Evolutionary conservation across 2,329 filamentous ascomycete species (phyloP).

Genomic region (Cercospora nicotianae): DNA sequence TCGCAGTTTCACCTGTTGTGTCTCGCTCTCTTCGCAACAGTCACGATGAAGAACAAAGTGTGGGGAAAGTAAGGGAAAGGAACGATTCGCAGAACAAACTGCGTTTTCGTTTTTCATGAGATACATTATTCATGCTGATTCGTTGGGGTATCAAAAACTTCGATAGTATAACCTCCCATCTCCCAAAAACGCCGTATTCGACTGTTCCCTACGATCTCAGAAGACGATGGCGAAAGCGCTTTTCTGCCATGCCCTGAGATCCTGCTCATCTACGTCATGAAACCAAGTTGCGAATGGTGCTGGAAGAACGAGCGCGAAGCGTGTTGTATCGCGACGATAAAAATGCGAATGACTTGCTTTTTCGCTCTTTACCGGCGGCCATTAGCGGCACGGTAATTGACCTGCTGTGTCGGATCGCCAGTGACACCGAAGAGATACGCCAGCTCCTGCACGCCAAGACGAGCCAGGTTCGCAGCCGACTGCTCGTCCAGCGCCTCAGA

Average conservation of each 20-base stretch:
- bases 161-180: background rate
- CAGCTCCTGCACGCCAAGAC: slow-evolving; percentile 67
- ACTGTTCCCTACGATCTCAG: background rate
- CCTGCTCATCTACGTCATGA: background rate
- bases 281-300: background rate
- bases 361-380: background rate
- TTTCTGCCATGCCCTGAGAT: background rate
- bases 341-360: background rate
- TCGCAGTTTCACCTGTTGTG: no score
- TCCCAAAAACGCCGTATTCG: background rate
- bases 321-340: background rate
- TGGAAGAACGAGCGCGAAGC: background rate
- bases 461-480: slow-evolving; percentile 64
- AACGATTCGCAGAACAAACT: background rate
- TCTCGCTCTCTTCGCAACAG: no score
- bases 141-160: background rate
- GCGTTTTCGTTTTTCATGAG: background rate
- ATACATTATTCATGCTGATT: background rate
- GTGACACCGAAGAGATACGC: slow-evolving; percentile 64
- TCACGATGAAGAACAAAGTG: no score
- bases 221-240: background rate
- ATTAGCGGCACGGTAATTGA: slow-evolving; percentile 25
- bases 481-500: slow-evolving; percentile 77
- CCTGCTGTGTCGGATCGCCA: slow-evolving; percentile 26
- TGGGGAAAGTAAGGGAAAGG: no score